These are phyloP conservation scores for Salix suchowensis DNA, from an alignment of 345 rosid genomes.

Conservation along the genomic window DNA sequence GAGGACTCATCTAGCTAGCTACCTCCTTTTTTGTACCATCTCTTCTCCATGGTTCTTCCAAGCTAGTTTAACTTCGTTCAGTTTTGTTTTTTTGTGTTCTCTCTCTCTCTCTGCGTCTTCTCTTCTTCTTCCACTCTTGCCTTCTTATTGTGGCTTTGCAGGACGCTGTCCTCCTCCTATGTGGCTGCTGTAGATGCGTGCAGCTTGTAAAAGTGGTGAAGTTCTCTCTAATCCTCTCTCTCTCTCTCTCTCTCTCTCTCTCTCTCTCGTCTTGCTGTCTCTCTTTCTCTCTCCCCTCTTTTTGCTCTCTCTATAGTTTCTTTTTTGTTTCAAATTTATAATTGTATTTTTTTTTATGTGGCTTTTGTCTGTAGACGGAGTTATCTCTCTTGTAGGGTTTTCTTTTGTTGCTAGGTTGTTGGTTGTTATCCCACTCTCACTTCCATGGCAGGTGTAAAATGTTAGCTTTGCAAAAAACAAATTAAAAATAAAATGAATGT, in stretches of 20 bases:
- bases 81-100: background rate
- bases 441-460: background rate
- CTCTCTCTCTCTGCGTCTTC: background rate
- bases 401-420: background rate
- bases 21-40: slow-evolving; percentile 18
- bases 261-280: background rate
- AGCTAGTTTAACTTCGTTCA: slow-evolving; percentile 4
- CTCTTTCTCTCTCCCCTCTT: background rate
- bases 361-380: slow-evolving; percentile 12
- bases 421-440: background rate
- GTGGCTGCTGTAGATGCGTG: slow-evolving; percentile 59
- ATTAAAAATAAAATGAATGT: too few species aligned
- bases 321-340: background rate
- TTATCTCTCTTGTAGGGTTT: slow-evolving; percentile 8
- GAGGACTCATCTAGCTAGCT: background rate
- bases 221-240: slow-evolving; percentile 11
- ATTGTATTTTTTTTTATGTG: slow-evolving; percentile 9
- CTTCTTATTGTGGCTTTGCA: slow-evolving; percentile 13
- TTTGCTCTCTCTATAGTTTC: background rate
- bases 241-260: background rate
- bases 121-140: background rate
- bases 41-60: slow-evolving; percentile 14
- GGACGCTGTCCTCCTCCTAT: slow-evolving; percentile 27
- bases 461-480: too few species aligned
- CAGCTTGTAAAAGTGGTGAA: slow-evolving; percentile 58